Base-by-base conservation (phyloP, 805 yeast species). In the Wickerhamiella occidentalis region DNA sequence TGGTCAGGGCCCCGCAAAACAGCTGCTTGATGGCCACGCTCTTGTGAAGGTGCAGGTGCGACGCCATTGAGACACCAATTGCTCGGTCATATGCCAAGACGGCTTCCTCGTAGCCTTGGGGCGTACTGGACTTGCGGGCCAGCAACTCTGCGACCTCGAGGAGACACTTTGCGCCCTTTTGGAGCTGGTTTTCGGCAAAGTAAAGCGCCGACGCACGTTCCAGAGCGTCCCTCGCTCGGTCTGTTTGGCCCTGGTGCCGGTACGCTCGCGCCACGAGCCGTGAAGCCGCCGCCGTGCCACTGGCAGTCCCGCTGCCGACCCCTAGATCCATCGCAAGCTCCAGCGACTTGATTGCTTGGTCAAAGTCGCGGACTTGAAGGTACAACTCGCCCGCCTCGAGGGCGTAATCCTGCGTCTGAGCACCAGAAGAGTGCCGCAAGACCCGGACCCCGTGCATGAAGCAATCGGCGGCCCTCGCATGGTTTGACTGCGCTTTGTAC, bases 1-100 rank as follows among this genome's bases (percentile, higher is more conserved):
- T 17, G 22, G 41, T 49, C 7, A 58, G 55, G 17, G 51, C 42
- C 23, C 46, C 45, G 26, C 58, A 54, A 40, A 57, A 45, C 9
- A 54, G 56, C 6, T 52, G 45, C 26, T 49, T 48, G 19, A 55
- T 26, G 25, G 48, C 37, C 26, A 50, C 47, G 37, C 49, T 45
- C 37, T 52, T 48, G 37, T 53, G 43, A n/a, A 29, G 15, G 40
- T 41, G 37, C 17, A 45, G 12, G 8, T 19, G 18, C 18, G 38
- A 29, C 6, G 42, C 26, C 12, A 5, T 12, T 26, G 28, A 17
- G 2, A 45, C 36, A 12, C 21, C 28, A 13, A 37, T 17, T n/a
- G 36, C 48, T 6, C 37, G 43, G 28, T 37, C 37, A 45, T 45
- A 45, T 2, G 48, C 48, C 28, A 12, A 9, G 3, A 33, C 48